Base-by-base conservation (phyloP, 192 early-diverging fungal genomes). In the Geranomyces michiganensis region DNA sequence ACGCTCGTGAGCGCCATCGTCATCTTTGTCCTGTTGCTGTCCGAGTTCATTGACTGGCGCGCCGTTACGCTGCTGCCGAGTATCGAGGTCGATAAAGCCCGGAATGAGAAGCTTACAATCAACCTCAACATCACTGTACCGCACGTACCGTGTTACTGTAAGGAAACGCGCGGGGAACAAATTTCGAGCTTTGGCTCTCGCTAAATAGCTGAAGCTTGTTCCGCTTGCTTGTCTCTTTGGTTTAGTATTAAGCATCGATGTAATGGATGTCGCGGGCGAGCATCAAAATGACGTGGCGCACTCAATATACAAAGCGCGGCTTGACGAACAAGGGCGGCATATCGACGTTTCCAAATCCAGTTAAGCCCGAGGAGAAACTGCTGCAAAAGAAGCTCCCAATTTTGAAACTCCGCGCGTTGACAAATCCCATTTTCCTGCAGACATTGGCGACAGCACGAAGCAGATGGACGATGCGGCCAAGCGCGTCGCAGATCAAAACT, bases 231-330 rank as follows among this genome's bases (percentile, higher is more conserved):
- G 30, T 24, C 32, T 21, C 13, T 30, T 67, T 17, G 14, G 30
- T 75, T 12, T 81, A 90, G 90, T 97, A 19, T 81, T 99, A 59
- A 93, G 90, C 63, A 82, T 98, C 56, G 96, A 97, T 77, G 92
- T 99, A 6, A 94, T 97, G 92, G 97, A 97, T 76, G 89, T 93
- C 21, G 85, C 94, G 24, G 94, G 96, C 27, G 92, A 93, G 74
- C 90, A 94, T 74, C 89, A 95, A 64, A 93, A 90, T 73, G 82
- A 84, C 62, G 80, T 91, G 51, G 81, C 82, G 26, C 91, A 93
- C 79, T 84, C 88, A 45, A 86, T 98, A n/a, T 89, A 87, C 66
- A 96, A 96, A 72, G 84, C 86, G 26, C 87, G 95, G 32, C 73
- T 97, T 29, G 82, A 90, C 73, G 68, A 72, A 21, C 67, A 75